phyloP scores from a whole-genome alignment of 1,284 basidiomycete genomes.

The Serendipita sp. region DNA sequence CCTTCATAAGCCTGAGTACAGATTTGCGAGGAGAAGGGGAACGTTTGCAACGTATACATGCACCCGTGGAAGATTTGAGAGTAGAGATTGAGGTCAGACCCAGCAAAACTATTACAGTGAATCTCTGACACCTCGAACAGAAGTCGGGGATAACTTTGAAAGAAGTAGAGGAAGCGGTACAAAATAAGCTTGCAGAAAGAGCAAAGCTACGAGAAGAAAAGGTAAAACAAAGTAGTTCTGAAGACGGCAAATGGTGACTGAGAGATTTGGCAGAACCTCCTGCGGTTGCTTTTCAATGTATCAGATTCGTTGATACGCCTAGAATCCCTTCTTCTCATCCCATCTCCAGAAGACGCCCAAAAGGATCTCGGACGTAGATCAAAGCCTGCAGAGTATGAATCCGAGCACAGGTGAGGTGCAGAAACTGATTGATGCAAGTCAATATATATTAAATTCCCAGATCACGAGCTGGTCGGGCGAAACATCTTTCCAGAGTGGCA shows the following conservation, averaged over 20 bases:
- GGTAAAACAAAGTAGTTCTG: constrained; percentile 25
- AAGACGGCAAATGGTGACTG: constrained; percentile 2
- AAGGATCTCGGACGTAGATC: constrained; percentile 18
- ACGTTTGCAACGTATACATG: constrained; percentile 49
- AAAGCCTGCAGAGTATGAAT: constrained; percentile 16
- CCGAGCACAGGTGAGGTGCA: constrained; percentile 27
- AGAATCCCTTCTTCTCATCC: constrained; percentile 63
- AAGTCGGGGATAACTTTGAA: constrained; percentile 49
- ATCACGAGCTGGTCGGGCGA: constrained; percentile 51
- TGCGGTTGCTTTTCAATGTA: constrained; percentile 75
- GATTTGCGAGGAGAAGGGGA: constrained; percentile 73
- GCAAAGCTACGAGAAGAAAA: constrained; percentile 70
- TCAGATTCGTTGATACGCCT: constrained; percentile 75
- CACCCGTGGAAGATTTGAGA: constrained; percentile 51
- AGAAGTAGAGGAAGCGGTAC: constrained; percentile 55
- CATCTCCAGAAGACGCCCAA: constrained; percentile 30
- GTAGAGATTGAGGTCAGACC: constrained; percentile 48
- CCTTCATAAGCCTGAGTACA: constrained; percentile 89
- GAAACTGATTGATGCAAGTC: background rate
- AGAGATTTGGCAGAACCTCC: constrained; percentile 39
- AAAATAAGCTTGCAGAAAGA: constrained; percentile 61
- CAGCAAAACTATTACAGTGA: background rate
- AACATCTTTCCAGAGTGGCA: constrained; percentile 75
- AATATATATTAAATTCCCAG: constrained; percentile 22
- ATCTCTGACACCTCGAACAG: constrained; percentile 23